These are phyloP conservation scores for Sinapis alba DNA, from an alignment of 441 rosid genomes.

Conservation along the genomic window DNA sequence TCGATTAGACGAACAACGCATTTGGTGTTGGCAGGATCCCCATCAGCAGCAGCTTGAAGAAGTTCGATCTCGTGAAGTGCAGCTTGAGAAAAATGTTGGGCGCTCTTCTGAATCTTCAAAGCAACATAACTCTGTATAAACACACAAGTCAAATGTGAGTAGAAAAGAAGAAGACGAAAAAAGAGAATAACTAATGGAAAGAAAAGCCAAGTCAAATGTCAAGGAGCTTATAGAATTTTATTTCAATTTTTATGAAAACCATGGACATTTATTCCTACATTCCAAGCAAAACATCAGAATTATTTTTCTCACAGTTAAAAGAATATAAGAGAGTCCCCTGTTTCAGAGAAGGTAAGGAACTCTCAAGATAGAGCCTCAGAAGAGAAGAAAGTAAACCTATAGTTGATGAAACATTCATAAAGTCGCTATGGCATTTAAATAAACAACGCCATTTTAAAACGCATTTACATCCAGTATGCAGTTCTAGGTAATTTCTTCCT, in stretches of 20 bases:
- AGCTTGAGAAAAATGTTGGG: slow-evolving; percentile 86
- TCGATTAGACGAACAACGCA: slow-evolving; percentile 74
- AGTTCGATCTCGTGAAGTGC: slow-evolving; percentile 88
- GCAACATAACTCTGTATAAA: slow-evolving; percentile 70
- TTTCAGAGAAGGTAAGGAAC: not conserved
- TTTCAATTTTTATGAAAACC: not conserved
- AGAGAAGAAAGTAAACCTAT: slow-evolving; percentile 11
- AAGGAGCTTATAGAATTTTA: slow-evolving; percentile 6
- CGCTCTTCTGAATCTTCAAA: slow-evolving; percentile 93
- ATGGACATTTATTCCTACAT: not conserved
- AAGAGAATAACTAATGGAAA: not conserved
- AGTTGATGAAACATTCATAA: slow-evolving; percentile 4
- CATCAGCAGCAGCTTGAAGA: slow-evolving; percentile 63
- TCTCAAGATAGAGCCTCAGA: not conserved
- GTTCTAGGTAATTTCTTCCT: not conserved
- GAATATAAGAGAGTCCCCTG: not conserved
- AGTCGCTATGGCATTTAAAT: slow-evolving; percentile 1
- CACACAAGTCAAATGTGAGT: slow-evolving; percentile 3
- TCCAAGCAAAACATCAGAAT: not conserved
- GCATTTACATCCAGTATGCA: not conserved
- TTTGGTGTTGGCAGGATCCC: slow-evolving; percentile 67
- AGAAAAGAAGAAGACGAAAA: not conserved
- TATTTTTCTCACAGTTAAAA: not conserved
- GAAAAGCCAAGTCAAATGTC: slow-evolving; percentile 6
- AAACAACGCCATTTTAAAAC: not conserved